Base-by-base conservation (phyloP, 306 rosid genomes). In the Pueraria montana region DNA sequence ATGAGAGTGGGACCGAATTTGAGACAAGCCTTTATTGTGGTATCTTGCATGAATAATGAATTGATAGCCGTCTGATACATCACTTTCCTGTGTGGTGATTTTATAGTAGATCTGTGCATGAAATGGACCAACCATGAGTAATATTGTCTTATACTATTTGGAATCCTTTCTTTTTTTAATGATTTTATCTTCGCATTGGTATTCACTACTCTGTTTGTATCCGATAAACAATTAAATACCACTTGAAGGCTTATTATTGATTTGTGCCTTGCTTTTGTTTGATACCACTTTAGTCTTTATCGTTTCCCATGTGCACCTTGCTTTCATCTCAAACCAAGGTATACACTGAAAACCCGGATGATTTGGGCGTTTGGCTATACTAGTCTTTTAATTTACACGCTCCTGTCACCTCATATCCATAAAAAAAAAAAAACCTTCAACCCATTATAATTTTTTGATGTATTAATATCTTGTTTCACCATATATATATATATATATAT, bases 281-380 rank as follows among this genome's bases (percentile, higher is more conserved):
- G 84, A 84, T 73, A 36, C 55, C 71, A 27, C 66, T 62, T 56
- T 20, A 24, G 34, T 26, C 66, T 26, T 59, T 36, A 27, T 58
- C 32, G 11, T 78, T 87, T 23, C 79, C 89, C 89, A 86, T 86
- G 86, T 86, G 89, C 84, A 56, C 0, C 76, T 83, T 86, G 83
- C 90, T 87, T 87, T 40, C 79, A 50, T 79, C 83, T 40, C 49
- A 84, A 83, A 80, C 80, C 24, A 76, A 45, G 76, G 42, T 20
- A 36, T 38, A 17, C 63, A 56, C 72, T 8, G 11, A 79, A 78
- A 79, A 52, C 76, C 75, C 71, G 2, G 24, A 20, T 52, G 11
- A 63, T 79, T 64, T 65, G 6, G 10, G 40, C 20, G 58, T 71
- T 71, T 71, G 42, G 42, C 58, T 64, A 73, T 30, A 17, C 58